Conservation (phyloP, 2,329 filamentous ascomycete species). For the Cadophora gregata region DNA sequence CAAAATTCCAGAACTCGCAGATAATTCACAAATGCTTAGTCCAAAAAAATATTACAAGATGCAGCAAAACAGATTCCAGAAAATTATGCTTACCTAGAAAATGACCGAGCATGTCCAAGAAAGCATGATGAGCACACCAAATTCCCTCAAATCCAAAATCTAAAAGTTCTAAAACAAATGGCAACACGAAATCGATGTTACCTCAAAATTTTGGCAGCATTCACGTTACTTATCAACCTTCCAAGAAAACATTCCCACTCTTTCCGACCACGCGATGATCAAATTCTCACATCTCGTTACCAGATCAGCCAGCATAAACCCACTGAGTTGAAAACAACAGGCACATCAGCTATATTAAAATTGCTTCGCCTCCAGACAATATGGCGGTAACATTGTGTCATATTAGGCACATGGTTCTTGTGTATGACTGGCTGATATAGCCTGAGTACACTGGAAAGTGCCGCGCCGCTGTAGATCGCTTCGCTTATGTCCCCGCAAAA, state of each 20-base stretch:
- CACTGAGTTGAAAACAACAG: not conserved
- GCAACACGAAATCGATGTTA: not conserved
- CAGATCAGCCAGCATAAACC: not conserved
- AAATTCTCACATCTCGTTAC: not conserved
- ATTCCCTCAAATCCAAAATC: too few species aligned
- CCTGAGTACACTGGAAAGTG: conserved; percentile 3
- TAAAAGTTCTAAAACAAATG: not conserved
- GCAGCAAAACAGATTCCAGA: not conserved
- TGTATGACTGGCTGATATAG: not conserved
- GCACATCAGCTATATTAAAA: not conserved
- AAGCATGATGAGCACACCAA: not conserved
- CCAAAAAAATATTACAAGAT: not conserved
- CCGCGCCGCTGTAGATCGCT: conserved; percentile 1
- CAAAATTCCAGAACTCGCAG: not conserved
- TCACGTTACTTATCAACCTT: not conserved
- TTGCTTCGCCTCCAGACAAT: not conserved
- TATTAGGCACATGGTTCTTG: conserved; percentile 3
- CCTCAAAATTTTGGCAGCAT: not conserved
- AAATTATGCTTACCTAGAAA: not conserved
- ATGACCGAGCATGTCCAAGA: not conserved
- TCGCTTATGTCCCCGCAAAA: not conserved
- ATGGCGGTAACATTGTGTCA: not conserved
- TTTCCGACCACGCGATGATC: not conserved
- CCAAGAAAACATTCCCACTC: not conserved
- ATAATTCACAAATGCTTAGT: not conserved